These are phyloP conservation scores for Teratosphaeria nubilosa DNA, from an alignment of 2,329 filamentous ascomycete genomes.

Conservation along the genomic window DNA sequence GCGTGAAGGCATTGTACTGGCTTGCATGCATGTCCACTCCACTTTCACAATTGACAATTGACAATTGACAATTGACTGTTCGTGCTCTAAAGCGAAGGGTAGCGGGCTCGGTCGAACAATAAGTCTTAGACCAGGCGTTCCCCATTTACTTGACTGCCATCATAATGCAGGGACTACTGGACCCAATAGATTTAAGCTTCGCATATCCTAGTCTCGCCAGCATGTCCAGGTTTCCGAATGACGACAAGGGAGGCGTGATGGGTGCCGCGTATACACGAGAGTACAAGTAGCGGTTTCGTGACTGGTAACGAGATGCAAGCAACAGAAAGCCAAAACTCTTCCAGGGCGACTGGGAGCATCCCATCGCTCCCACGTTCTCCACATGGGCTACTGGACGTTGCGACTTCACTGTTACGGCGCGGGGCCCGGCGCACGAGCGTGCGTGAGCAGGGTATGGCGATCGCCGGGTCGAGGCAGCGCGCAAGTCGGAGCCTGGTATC, in stretches of 20 bases:
- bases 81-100: not conserved
- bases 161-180: conserved; percentile 5
- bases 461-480: not conserved
- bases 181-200: conserved; percentile 1
- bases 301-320: not conserved
- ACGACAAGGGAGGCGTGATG: conserved; percentile 6
- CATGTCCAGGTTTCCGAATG: conserved; percentile 5
- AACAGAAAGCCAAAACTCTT: not conserved
- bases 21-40: not conserved
- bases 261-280: not conserved
- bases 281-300: not conserved
- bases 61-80: not conserved
- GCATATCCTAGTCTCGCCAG: conserved; percentile 1
- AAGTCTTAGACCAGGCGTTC: not conserved
- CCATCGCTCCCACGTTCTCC: not conserved
- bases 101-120: not conserved
- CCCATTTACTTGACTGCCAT: conserved; percentile 10
- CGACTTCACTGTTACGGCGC: not conserved
- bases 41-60: not conserved
- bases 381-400: not conserved
- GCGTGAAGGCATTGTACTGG: conserved; percentile 1
- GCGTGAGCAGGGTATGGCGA: not conserved
- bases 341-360: not conserved
- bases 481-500: not conserved
- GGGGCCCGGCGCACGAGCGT: not conserved